Base-by-base conservation (phyloP, 352 stramenopile species). In the Globisporangium megalacanthum region DNA sequence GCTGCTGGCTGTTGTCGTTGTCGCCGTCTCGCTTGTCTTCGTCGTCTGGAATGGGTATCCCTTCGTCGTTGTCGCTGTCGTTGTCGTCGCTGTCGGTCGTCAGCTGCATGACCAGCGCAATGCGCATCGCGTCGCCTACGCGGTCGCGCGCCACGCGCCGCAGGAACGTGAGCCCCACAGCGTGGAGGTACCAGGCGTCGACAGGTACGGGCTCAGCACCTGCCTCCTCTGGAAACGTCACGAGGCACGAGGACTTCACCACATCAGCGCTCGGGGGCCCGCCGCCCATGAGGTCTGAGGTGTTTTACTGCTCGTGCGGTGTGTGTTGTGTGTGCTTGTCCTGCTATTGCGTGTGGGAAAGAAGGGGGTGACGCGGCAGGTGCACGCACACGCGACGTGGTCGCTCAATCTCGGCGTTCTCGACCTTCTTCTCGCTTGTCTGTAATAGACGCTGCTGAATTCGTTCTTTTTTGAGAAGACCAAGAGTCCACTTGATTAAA, bases 121-220 rank as follows among this genome's bases (percentile, higher is more conserved):
- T 80, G 41, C 47, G 62, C 62, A 83, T 69, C 10, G 62, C 60
- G 54, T 90, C 76, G 31, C 82, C 79, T 42, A 91, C 65, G 36
- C 83, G 81, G 57, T 93, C 83, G 25, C 80, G 77, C 49, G 79
- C 75, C 31, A 93, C 53, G 7, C 77, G 80, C 48, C 79, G 75
- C 52, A 93, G 56, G 60, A 91, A 93, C 47, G 74, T 84, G 42
- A 81, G 63, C 3, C 83, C 83, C 37, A 85, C 79, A 1, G 80
- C 83, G 50, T 85, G 75, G 6, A 93, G 65, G 58, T 91, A 93
- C 80, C 83, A 91, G 33, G 79, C 83, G 63, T 93, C 83, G 44
- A 91, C 77, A n/a, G 83, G 80, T 49, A 93, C 77, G 15, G 83
- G 83, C 58, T 93, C 83, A 1, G 84, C 77, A 41, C 66, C 58